Evolutionary conservation across 2,329 filamentous ascomycete genomes (phyloP).

Genomic region (Beauveria australis): DNA sequence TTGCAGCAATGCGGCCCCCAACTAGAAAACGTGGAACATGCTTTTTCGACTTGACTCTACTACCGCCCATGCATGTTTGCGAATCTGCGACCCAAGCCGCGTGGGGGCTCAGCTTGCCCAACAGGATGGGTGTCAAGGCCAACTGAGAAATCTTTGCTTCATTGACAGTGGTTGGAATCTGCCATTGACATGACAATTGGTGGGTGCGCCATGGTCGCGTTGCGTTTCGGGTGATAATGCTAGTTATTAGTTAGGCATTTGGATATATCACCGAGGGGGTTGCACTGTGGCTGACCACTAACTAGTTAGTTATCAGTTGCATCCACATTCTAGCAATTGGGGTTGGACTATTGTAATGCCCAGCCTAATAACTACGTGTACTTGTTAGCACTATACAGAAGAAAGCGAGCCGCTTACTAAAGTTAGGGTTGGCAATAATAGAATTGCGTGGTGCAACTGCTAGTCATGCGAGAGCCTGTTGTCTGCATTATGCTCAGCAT

Average conservation of each 20-base stretch:
- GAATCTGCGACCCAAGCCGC: background rate
- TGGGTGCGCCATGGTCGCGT: background rate
- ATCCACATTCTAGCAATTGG: background rate
- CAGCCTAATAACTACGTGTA: background rate
- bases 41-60: background rate
- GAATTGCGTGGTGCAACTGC: background rate
- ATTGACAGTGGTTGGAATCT: background rate
- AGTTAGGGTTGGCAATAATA: background rate
- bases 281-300: conserved; percentile 3
- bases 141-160: background rate
- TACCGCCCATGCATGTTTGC: background rate
- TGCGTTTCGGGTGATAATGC: background rate
- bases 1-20: background rate
- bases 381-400: background rate
- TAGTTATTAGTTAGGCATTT: background rate
- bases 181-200: background rate
- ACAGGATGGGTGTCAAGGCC: background rate
- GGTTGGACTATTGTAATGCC: background rate
- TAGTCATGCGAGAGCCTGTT: background rate
- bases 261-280: background rate
- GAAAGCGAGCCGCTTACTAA: background rate
- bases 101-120: background rate
- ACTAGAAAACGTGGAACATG: conserved; percentile 1
- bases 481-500: background rate
- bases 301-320: background rate